These are phyloP conservation scores for Heterobasidion annosum DNA, from an alignment of 1,284 basidiomycete species.

Conservation along the genomic window DNA sequence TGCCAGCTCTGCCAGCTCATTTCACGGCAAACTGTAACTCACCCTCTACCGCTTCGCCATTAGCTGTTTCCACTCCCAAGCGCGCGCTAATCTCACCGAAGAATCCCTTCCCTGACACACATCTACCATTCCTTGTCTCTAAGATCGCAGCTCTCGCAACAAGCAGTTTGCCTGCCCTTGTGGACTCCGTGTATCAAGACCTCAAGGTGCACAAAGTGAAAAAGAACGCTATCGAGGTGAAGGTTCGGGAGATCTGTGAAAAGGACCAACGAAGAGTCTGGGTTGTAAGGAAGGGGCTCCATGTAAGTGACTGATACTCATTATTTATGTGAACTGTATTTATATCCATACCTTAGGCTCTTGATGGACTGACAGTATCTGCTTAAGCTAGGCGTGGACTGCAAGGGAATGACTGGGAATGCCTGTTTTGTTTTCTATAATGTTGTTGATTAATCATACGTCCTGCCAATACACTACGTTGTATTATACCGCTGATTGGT, in stretches of 20 bases:
- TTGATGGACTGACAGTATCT: not conserved
- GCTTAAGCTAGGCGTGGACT: not conserved
- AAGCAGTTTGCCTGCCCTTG: slow-evolving; percentile 51
- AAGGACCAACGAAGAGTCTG: slow-evolving; percentile 30
- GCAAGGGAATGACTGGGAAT: too few species aligned
- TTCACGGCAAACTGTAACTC: slow-evolving; percentile 7
- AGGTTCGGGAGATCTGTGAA: slow-evolving; percentile 65
- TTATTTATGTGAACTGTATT: not conserved
- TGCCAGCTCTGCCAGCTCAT: slow-evolving; percentile 28
- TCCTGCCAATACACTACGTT: too few species aligned
- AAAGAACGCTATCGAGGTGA: slow-evolving; percentile 76
- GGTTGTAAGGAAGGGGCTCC: slow-evolving; percentile 3
- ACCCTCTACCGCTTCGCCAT: slow-evolving; percentile 7
- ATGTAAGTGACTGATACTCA: not conserved
- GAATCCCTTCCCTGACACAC: slow-evolving; percentile 56
- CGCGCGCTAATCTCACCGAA: slow-evolving; percentile 36
- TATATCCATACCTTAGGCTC: not conserved
- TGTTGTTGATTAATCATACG: too few species aligned
- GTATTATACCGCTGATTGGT: too few species aligned
- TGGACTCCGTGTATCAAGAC: slow-evolving; percentile 65
- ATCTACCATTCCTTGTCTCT: slow-evolving; percentile 40
- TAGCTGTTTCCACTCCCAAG: slow-evolving; percentile 16
- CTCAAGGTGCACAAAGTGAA: slow-evolving; percentile 59
- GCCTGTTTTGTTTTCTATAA: too few species aligned
- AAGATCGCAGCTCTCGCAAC: slow-evolving; percentile 47